Base-by-base conservation (phyloP, 306 rosid species). In the Quillaja saponaria region DNA sequence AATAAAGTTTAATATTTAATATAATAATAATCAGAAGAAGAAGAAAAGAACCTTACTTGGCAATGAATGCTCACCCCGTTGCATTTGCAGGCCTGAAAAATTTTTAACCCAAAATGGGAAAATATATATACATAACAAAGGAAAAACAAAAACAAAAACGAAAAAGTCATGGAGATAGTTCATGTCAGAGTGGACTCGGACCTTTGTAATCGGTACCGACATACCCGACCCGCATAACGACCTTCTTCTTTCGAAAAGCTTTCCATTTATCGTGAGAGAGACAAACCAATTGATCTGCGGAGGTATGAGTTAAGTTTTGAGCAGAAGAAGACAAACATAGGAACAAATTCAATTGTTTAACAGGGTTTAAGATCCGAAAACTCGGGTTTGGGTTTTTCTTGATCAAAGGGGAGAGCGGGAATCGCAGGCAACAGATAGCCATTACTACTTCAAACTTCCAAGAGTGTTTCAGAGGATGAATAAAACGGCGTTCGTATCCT, bases 161-260 rank as follows among this genome's bases (percentile, higher is more conserved):
- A 37, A 10, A 37, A 37, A 37, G n/a, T n/a, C 47, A 25, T 14
- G 50, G 37, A 28, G 55, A 40, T 40, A 42, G 7, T 46, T 25
- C 7, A 55, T 39, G 13, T 13, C 7, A 20, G 7, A 16, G 56
- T 13, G 47, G 51, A 12, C 19, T 34, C 74, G 39, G 52, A 87
- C 97, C 97, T 86, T 95, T 73, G 87, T 88, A 91, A 48, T 84
- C 76, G 63, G 96, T 76, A 19, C 96, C 97, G 15, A 82, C 82
- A 45, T 91, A 91, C 34, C 91, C 95, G 31, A 91, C 78, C 51
- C 95, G 95, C 86, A 91, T 63, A 34, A 71, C 95, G 47, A 91
- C 90, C 55, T 88, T 91, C 66, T 86, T 91, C 84, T 88, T 91
- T 0, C 90, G 82, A 45, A 78, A 71, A 51, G 88, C 63, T 37